A percentile compares a stretch with the other conserved stretches of the same genome.
Conservation (phyloP, 805 yeast genomes). For the Millerago galiae region DNA sequence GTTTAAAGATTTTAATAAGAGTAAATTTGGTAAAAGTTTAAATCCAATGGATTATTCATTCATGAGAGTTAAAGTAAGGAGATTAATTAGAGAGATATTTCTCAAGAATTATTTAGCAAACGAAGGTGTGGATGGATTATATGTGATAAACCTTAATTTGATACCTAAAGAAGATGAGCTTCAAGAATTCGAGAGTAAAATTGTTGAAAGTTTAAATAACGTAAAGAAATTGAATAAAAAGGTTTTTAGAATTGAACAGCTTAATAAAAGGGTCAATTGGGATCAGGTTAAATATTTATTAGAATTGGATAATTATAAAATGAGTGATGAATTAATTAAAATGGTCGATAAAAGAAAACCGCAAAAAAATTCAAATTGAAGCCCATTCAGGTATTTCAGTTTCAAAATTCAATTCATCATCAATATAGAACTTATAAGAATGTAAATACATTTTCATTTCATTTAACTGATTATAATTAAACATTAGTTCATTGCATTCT, state of each 20-base stretch:
- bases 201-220: slow-evolving; percentile 1
- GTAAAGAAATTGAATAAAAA: slow-evolving; percentile 2
- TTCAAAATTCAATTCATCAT: slow-evolving; percentile 11
- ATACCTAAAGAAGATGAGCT: slow-evolving; percentile 11
- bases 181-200: slow-evolving; percentile 3
- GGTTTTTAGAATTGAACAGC: background rate
- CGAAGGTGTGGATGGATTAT: slow-evolving; percentile 17
- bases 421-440: slow-evolving; percentile 17
- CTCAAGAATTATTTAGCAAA: slow-evolving; percentile 5
- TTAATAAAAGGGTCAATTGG: slow-evolving; percentile 15
- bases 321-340: too few species aligned
- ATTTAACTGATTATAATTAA: slow-evolving; percentile 10
- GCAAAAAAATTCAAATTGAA: slow-evolving; percentile 5
- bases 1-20: slow-evolving; percentile 3
- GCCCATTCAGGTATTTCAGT: slow-evolving; percentile 20
- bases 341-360: too few species aligned
- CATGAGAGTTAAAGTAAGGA: slow-evolving; percentile 13
- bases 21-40: slow-evolving; percentile 9
- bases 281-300: too few species aligned
- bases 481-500: slow-evolving; percentile 16
- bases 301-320: background rate
- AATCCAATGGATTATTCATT: slow-evolving; percentile 16
- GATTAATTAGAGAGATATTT: slow-evolving; percentile 9
- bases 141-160: slow-evolving; percentile 14
- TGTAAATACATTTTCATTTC: slow-evolving; percentile 20